Evolutionary conservation across 2,329 filamentous ascomycete genomes (phyloP), one percentile per base, ranked within the genome.

Genomic region (Pyrenophora tritici-repentis): DNA sequence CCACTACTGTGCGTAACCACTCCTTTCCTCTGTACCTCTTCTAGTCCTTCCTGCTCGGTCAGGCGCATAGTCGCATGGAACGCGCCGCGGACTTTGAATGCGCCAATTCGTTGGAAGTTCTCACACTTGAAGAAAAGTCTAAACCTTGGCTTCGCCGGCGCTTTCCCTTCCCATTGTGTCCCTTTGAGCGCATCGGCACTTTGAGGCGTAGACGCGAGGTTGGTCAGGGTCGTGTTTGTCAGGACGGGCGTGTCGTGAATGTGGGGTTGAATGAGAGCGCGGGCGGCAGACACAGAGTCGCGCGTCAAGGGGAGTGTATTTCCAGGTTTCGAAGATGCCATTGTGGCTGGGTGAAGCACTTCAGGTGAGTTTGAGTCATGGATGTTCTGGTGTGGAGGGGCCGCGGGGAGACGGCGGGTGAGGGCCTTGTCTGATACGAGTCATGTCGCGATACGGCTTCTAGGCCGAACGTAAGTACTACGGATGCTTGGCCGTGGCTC

Each of bases 41-140:
- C 81, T 57, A 70, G 17, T 1, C 68, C 68, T 4, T 57, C 47
- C 42, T 84, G 83, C 32, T 86, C 79, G 68, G 87, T 85, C 67
- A 96, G 75, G 49, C 88, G 76, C 65, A 86, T 81, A 32, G 96
- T 70, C 0, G 92, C 91, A 73, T 97, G 90, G 63, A 96, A 97
- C 0, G 92, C 93, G 4, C 93, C 94, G 6, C 93, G 81, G 13
- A 86, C 88, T 77, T 97, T 97, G 79, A 97, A 97, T 1, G 93
- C 93, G 43, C 93, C 94, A 47, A 95, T 86, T 47, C 86, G 85
- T 78, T 97, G 94, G 51, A 90, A 79, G 73, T 97, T 97, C 79
- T 97, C 93, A 74, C 91, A 95, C 78, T 97, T 97, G 83, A 97
- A 96, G 79, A 90, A 94, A 44, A 97, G 80, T 10, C 85, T 80